These are phyloP conservation scores for Isoetes engelmannii DNA, from an alignment of 83 land plant genomes.

Conservation along the genomic window DNA sequence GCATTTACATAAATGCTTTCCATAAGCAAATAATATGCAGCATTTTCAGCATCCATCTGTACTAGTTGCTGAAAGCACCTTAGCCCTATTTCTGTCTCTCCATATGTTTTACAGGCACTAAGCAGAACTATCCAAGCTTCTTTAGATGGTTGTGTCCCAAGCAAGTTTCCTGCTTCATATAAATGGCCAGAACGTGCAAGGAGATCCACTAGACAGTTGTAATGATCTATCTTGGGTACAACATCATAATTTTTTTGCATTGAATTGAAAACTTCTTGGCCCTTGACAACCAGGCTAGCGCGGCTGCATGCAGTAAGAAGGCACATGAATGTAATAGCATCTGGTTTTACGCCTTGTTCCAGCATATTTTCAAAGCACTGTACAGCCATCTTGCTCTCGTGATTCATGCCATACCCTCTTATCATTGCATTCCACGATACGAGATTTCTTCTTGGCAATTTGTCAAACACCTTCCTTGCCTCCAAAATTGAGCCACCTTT, in stretches of 20 bases:
- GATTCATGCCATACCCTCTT: slow-evolving; percentile 15
- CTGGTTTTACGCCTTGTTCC: slow-evolving; percentile 7
- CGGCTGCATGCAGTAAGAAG: slow-evolving; percentile 9
- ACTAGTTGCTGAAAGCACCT: slow-evolving; percentile 12
- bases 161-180: slow-evolving; percentile 2
- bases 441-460: neutral
- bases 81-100: slow-evolving; percentile 1
- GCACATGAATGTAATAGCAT: slow-evolving; percentile 6
- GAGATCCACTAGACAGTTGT: neutral
- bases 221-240: slow-evolving; percentile 2
- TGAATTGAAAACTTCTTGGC: slow-evolving; percentile 1
- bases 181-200: slow-evolving; percentile 7
- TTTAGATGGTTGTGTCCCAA: slow-evolving; percentile 6
- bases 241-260: neutral
- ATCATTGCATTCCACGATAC: slow-evolving; percentile 15
- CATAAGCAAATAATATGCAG: slow-evolving; percentile 10
- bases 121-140: slow-evolving; percentile 8
- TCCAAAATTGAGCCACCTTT: slow-evolving; percentile 1
- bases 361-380: slow-evolving; percentile 11
- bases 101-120: slow-evolving; percentile 11
- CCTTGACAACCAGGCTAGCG: slow-evolving; percentile 1
- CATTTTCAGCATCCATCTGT: slow-evolving; percentile 6
- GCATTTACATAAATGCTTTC: slow-evolving; percentile 1
- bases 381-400: slow-evolving; percentile 3
- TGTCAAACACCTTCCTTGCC: neutral